Base-by-base conservation (phyloP, 2,329 filamentous ascomycete species). In the Pseudogymnoascus pannorum region DNA sequence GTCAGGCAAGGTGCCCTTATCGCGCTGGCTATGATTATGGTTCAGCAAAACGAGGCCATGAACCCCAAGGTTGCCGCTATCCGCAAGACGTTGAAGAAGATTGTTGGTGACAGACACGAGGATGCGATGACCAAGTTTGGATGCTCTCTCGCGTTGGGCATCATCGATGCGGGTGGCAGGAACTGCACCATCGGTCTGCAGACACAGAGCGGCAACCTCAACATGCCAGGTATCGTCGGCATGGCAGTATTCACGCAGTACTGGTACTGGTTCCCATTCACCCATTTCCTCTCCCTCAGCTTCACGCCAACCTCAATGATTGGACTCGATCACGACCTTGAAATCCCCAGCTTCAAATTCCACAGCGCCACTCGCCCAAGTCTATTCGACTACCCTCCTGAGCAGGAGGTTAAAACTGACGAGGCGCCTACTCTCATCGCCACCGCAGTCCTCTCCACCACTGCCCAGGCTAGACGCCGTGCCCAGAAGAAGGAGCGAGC, bases 201-300 rank as follows among this genome's bases (percentile, higher is more conserved):
- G 75, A 99, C 94, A 1, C 94, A 96, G 76, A 97, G 93, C 0
- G 95, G 95, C 66, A 99, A 97, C 73, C 85, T 99, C 67, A 97
- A 99, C 80, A 97, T 99, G 92, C 87, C 92, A 16, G 95, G 91
- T 64, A 96, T 99, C 67, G 92, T 99, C 16, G 95, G 94, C 68
- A 96, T 96, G 87, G 93, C 92, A 26, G 89, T 99, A 60, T 99
- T 99, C 77, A 96, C 92, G 7, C 94, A 99, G 74, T 99, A 99
- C 79, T 99, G 94, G 94, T 99, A 99, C 79, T 99, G 94, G 94
- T 99, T 99, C 84, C 94, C 94, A 63, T 88, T 97, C 70, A 96
- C 94, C 29, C 94, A 99, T 76, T 99, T 99, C 85, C 75, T 99
- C 62, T 95, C 93, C 0, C 81, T 99, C 64, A 92, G 91, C 70